phyloP scores from a whole-genome alignment of 495 filamentous ascomycete species.

The Hypoxylon lienhwacheense region DNA sequence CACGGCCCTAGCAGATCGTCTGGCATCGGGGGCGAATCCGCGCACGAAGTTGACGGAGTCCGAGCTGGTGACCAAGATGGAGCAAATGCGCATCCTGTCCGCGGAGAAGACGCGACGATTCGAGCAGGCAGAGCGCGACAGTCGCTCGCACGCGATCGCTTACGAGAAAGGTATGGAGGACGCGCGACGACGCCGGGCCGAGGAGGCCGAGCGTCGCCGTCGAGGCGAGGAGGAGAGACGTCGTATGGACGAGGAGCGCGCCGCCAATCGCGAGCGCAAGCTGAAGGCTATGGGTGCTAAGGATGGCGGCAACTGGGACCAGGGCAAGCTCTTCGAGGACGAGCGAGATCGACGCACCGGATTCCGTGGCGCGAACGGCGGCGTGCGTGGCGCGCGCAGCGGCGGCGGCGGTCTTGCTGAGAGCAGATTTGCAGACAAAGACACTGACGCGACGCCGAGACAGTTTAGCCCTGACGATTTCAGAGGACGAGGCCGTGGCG shows the following conservation, averaged over 20 bases:
- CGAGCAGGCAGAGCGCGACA: conserved; percentile 55
- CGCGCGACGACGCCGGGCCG: conserved; percentile 48
- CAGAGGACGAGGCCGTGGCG: conserved; percentile 26
- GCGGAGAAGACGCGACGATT: conserved; percentile 53
- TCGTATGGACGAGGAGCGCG: conserved; percentile 54
- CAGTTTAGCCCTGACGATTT: conserved; percentile 37
- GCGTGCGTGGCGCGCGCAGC: conserved; percentile 41
- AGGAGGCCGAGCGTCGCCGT: conserved; percentile 44
- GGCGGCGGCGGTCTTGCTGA: conserved; percentile 29
- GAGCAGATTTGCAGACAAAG: conserved; percentile 40
- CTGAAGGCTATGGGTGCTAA: conserved; percentile 48
- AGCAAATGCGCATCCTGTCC: conserved; percentile 51
- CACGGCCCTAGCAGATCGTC: conserved; percentile 42
- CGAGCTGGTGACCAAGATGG: conserved; percentile 56
- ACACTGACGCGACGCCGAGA: conserved; percentile 19
- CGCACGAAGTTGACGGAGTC: conserved; percentile 56
- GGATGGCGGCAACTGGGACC: conserved; percentile 51
- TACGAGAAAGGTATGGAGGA: conserved; percentile 55
- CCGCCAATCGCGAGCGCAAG: conserved; percentile 52
- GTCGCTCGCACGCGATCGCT: conserved; percentile 52
- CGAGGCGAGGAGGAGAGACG: conserved; percentile 47
- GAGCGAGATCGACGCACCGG: conserved; percentile 37
- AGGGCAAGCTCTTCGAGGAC: conserved; percentile 44
- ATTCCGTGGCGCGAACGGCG: conserved; percentile 48
- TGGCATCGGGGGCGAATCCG: conserved; percentile 51